Base-by-base conservation (phyloP, 345 rosid species). In the Gossypium herbaceum region DNA sequence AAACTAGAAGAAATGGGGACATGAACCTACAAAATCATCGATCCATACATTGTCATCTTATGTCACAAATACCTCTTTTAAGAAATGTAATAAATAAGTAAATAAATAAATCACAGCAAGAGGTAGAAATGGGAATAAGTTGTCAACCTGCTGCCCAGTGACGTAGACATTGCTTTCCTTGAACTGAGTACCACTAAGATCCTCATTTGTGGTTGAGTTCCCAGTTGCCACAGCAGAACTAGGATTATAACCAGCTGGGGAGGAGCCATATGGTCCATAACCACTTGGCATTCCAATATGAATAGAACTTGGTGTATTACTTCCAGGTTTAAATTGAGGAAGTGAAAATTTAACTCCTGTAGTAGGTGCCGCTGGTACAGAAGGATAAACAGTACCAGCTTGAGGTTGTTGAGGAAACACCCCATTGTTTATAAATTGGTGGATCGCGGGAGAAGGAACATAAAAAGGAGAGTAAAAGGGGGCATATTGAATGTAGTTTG, bases 321-420 rank as follows among this genome's bases (percentile, higher is more conserved):
- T 76, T 78, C 93, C 97, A n/a, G 97, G 87, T 86, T 92, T 92
- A 84, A 85, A 94, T 73, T 92, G 96, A 9, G 90, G 93, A 74
- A 94, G 82, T 16, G 97, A 75, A 82, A 88, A 90, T 82, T 94
- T 94, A 73, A 90, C 88, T 61, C 94, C 97, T 9, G 87, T 34
- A 22, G 89, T 84, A 82, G 90, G 86, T 27, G 89, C 89, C 65
- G 91, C 79, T 73, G 88, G 91, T 79, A 87, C 84, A 63, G 92
- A 79, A 72, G 92, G 94, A 82, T 90, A 94, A 20, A 89, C 82
- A 74, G 84, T 68, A 67, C 92, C 92, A 70, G 88, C 88, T 77
- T 88, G 97, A 80, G 93, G 93, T 76, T 88, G 98, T 83, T 89
- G 97, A 60, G 92, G 85, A 78, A 90, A 92, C 77, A 92, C 87